phyloP scores from a whole-genome alignment of 106 monocot species.

The Dendrobium catenatum region DNA sequence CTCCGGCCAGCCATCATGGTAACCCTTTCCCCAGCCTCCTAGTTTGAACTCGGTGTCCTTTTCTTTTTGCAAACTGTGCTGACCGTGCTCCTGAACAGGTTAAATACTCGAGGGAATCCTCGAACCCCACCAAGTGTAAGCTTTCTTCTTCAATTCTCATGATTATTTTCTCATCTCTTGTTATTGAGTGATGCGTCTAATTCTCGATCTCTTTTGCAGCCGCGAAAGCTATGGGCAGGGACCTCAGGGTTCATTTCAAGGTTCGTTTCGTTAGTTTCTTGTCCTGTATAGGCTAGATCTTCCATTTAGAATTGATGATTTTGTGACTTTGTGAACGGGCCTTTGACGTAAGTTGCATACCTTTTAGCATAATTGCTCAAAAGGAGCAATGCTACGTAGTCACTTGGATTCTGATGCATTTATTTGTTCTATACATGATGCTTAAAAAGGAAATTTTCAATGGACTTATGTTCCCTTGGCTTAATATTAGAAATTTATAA shows the following conservation, averaged over 20 bases:
- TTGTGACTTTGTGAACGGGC: not conserved
- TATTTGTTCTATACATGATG: too few species aligned
- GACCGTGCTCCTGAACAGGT: not conserved
- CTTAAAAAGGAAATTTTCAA: too few species aligned
- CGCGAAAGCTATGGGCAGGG: conserved; percentile 2
- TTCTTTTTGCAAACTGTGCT: not conserved
- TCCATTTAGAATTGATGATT: not conserved
- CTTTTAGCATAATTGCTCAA: too few species aligned
- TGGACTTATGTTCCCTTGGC: too few species aligned
- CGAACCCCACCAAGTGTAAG: conserved; percentile 4
- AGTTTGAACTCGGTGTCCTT: not conserved
- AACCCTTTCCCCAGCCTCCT: not conserved
- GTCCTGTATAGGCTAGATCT: not conserved
- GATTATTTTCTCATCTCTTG: not conserved
- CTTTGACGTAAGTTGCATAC: too few species aligned
- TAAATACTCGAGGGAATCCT: conserved; percentile 2
- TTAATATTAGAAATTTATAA: too few species aligned
- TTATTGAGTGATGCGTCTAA: not conserved
- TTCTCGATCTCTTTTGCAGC: not conserved
- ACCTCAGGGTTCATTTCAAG: conserved; percentile 5
- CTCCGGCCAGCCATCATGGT: not conserved
- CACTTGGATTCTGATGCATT: too few species aligned
- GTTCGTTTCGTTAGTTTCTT: not conserved
- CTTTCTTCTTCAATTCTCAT: not conserved
- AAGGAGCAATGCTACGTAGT: too few species aligned